Evolutionary conservation across 2,329 filamentous ascomycete genomes (phyloP), one percentile per base, ranked within the genome.

Genomic region (Pseudocercospora fuligena): DNA sequence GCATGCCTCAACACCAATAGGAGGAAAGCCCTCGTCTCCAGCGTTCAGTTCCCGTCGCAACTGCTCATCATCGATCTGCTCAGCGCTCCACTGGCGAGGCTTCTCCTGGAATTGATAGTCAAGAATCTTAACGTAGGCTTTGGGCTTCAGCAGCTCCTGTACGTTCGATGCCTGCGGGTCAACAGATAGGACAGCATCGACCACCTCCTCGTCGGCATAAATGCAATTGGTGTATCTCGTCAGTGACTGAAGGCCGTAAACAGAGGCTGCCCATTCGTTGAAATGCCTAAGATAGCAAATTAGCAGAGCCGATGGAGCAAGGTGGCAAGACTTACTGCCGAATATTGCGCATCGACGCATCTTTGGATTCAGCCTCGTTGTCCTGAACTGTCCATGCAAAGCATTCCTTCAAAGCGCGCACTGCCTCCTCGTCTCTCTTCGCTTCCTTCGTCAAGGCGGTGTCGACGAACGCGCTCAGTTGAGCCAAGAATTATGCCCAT

Each of bases 181-280:
- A 21, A 27, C 64, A 29, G 29, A 27, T 7, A 67, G 19, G 14
- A 64, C 61, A 2, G 65, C 58, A 14, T 67, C 57, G 46, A 67
- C 61, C 31, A 67, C 65, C 49, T 64, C 65, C 31, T 67, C 25
- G 21, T 66, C 64, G 21, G 27, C 64, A 31, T 61, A 61, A 36
- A 66, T 58, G 59, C 59, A 62, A 33, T 61, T 36, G 11, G 21
- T 36, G 51, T 66, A 66, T 25, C 46, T 61, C n/a, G 64, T 21
- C 9, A 66, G 16, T 8, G 6, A 19, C 8, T 1, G 6, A 12
- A 12, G 1, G 21, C 58, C 64, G 3, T 23, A 9, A 12, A 66
- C 54, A 5, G 51, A 29, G 0, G 58, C 53, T 12, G 16, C 11
- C 64, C 64, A 63, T 4, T 59, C 49, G 1, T 58, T 25, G 36